phyloP scores from a whole-genome alignment of 2,329 filamentous ascomycete species.

The Helotiales sp. region DNA sequence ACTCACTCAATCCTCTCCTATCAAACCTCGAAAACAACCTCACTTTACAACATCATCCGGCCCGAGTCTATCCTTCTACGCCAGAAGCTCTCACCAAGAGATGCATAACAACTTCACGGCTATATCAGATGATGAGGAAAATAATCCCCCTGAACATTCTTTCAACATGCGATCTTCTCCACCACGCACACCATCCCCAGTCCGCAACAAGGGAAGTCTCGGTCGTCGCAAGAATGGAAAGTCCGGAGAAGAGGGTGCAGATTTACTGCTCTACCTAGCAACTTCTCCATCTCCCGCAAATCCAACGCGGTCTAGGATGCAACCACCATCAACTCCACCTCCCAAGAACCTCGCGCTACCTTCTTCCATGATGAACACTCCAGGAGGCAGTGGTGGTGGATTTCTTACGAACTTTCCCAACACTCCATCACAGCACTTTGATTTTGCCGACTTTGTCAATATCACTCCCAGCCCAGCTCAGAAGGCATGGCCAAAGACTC shows the following conservation, averaged over 20 bases:
- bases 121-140: constrained; percentile 80
- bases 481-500: constrained; percentile 66
- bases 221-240: constrained; percentile 58
- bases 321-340: constrained; percentile 77
- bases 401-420: constrained; percentile 71
- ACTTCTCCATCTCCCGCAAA: constrained; percentile 88
- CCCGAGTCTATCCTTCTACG: constrained; percentile 79
- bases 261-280: constrained; percentile 81
- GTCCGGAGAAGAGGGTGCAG: constrained; percentile 78
- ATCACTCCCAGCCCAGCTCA: constrained; percentile 96
- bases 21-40: constrained; percentile 75
- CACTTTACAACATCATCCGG: constrained; percentile 75
- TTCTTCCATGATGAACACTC: constrained; percentile 89
- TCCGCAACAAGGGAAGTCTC: constrained; percentile 57
- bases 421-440: constrained; percentile 83
- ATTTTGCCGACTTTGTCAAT: constrained; percentile 97
- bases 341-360: constrained; percentile 72
- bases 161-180: constrained; percentile 81
- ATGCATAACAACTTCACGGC: constrained; percentile 65
- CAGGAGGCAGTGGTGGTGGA: constrained; percentile 70
- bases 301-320: constrained; percentile 60
- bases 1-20: constrained; percentile 84
- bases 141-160: constrained; percentile 76
- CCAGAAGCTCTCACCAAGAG: constrained; percentile 61
- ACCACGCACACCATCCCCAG: constrained; percentile 78